Conservation (phyloP, 441 rosid species). For the Cnidoscolus chayamansa region DNA sequence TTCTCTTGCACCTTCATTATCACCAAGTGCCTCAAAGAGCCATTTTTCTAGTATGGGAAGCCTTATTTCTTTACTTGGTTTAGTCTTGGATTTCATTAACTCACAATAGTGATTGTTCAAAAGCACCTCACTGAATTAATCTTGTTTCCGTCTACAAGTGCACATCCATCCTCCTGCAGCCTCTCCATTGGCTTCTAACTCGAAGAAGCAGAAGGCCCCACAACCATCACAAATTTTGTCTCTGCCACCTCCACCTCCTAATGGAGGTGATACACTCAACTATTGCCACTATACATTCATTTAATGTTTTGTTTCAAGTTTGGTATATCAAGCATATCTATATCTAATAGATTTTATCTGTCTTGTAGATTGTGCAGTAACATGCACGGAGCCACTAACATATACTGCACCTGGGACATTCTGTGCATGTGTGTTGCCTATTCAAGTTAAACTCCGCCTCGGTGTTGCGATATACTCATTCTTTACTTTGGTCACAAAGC, state of each 20-base stretch:
- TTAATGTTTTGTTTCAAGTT: background rate
- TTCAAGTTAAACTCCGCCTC: conserved; percentile 62
- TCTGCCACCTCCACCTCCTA: conserved; percentile 67
- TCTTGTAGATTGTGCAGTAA: conserved; percentile 46
- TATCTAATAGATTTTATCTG: conserved; percentile 1
- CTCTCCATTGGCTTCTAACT: conserved; percentile 39
- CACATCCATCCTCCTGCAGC: conserved; percentile 38
- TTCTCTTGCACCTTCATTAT: conserved; percentile 34
- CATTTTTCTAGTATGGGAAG: conserved; percentile 34
- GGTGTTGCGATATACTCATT: conserved; percentile 47
- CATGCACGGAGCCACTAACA: conserved; percentile 53
- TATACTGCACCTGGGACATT: conserved; percentile 52
- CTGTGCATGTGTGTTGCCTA: conserved; percentile 63
- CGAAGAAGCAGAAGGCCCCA: conserved; percentile 39
- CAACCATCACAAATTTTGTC: conserved; percentile 37
- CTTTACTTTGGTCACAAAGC: conserved; percentile 59
- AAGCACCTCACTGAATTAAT: conserved; percentile 6
- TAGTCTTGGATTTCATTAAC: conserved; percentile 14
- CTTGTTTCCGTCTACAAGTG: conserved; percentile 28
- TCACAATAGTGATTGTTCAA: conserved; percentile 14
- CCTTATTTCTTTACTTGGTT: conserved; percentile 17
- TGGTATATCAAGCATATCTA: background rate
- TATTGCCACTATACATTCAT: conserved; percentile 5
- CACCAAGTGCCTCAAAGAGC: conserved; percentile 24
- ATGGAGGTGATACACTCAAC: conserved; percentile 35